Percentiles rank a stretch among this genome's conserved stretches.
Conservation (phyloP, 2,329 filamentous ascomycete genomes). For the Sclerotinia minor region DNA sequence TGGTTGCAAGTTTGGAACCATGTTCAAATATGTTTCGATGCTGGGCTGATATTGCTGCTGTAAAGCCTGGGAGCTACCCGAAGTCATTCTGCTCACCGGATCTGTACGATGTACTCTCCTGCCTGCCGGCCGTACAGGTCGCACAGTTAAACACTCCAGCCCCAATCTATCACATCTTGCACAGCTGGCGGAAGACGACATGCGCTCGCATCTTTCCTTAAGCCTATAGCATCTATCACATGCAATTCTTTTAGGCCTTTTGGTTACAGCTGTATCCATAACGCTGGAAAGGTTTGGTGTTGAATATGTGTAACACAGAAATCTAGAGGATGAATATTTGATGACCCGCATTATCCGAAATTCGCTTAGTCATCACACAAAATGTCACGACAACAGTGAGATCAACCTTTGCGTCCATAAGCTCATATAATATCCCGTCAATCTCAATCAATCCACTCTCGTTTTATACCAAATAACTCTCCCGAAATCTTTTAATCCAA, state of each 20-base stretch:
- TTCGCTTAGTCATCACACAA: too few relatives aligned
- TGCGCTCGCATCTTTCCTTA: conserved; percentile 8
- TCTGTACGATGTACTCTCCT: background rate
- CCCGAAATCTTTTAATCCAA: too few relatives aligned
- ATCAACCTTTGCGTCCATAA: too few relatives aligned
- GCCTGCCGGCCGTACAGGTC: background rate
- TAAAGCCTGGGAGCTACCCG: background rate
- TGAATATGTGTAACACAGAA: background rate
- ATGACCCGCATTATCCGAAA: background rate
- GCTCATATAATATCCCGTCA: too few relatives aligned
- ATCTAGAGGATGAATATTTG: background rate
- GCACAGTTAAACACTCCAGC: background rate
- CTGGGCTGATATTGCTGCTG: background rate
- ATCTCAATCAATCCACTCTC: too few relatives aligned
- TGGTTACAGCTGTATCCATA: background rate
- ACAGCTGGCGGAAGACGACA: background rate
- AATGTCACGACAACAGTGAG: too few relatives aligned
- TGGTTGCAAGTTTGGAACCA: background rate
- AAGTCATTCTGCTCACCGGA: background rate
- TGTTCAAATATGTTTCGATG: background rate
- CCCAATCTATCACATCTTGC: background rate
- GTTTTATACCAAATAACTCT: too few relatives aligned
- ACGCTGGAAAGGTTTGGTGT: background rate
- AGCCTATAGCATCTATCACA: conserved; percentile 5
- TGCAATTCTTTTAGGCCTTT: background rate